Conservation (phyloP, 345 rosid genomes). For the Acer yangbiense region DNA sequence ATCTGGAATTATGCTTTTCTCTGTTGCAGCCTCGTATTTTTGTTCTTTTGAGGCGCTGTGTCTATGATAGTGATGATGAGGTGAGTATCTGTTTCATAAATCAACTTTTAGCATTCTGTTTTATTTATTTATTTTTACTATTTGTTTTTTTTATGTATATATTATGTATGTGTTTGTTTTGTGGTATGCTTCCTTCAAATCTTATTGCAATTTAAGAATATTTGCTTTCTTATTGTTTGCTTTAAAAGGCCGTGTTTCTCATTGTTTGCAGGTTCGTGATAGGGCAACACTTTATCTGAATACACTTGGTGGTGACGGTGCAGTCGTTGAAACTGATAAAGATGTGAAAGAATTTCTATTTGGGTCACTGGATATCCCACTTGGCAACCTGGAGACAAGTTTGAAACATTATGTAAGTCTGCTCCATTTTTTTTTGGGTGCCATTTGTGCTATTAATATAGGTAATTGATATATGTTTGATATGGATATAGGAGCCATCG, state of each 20-base stretch:
- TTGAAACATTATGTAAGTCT: conserved; percentile 84
- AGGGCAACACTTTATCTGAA: conserved; percentile 92
- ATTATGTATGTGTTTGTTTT: not conserved
- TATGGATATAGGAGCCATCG: conserved; percentile 66
- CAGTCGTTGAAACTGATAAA: conserved; percentile 60
- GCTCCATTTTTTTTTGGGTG: conserved; percentile 1
- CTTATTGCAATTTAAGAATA: not conserved
- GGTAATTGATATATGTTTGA: conserved; percentile 28
- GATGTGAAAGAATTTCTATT: conserved; percentile 74
- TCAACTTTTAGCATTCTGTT: not conserved
- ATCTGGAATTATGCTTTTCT: conserved; percentile 11
- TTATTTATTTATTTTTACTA: not conserved
- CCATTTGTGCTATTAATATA: conserved; percentile 19
- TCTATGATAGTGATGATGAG: conserved; percentile 98
- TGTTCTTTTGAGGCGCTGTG: conserved; percentile 86
- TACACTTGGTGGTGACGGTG: conserved; percentile 71
- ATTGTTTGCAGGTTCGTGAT: conserved; percentile 78
- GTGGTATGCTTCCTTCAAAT: not conserved
- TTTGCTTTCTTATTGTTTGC: not conserved
- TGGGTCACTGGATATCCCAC: conserved; percentile 80
- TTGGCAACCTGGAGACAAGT: conserved; percentile 86
- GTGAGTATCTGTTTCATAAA: conserved; percentile 25
- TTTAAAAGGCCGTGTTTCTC: not conserved
- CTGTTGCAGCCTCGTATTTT: conserved; percentile 77
- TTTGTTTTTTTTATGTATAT: not conserved